Evolutionary conservation across 2,329 filamentous ascomycete genomes (phyloP).

Genomic region (Plenodomus lindquistii): DNA sequence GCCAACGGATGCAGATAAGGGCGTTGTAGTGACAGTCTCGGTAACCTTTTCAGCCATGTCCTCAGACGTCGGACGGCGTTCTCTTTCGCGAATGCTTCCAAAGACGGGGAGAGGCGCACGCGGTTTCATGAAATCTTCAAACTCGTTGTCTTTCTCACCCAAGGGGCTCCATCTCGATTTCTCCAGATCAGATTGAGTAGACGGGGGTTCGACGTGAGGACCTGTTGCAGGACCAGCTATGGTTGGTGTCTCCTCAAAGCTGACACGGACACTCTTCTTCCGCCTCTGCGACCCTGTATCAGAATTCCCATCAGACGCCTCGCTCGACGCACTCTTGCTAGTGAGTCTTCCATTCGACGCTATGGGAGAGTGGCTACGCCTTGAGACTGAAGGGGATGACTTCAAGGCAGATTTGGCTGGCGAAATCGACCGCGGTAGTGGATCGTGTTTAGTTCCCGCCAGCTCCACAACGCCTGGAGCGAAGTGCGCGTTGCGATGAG

Average conservation of each 20-base stretch:
- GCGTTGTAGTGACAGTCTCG: constrained; percentile 46
- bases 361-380: constrained; percentile 50
- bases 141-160: constrained; percentile 60
- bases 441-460: constrained; percentile 64
- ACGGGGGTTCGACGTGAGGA: constrained; percentile 21
- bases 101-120: constrained; percentile 74
- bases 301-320: constrained; percentile 61
- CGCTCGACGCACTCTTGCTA: constrained; percentile 54
- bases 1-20: constrained; percentile 37
- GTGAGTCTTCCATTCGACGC: constrained; percentile 55
- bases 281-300: constrained; percentile 42
- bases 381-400: constrained; percentile 59
- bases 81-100: constrained; percentile 71
- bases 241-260: constrained; percentile 73
- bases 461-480: constrained; percentile 59
- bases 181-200: constrained; percentile 25
- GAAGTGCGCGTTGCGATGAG: constrained; percentile 71
- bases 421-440: constrained; percentile 71
- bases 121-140: constrained; percentile 71
- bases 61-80: constrained; percentile 51
- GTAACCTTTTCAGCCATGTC: constrained; percentile 58
- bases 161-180: constrained; percentile 50
- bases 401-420: constrained; percentile 80
- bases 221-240: constrained; percentile 55
- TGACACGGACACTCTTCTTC: constrained; percentile 71